Evolutionary conservation across 139 green algal species (phyloP).

Genomic region (Coccomyxa sp.): DNA sequence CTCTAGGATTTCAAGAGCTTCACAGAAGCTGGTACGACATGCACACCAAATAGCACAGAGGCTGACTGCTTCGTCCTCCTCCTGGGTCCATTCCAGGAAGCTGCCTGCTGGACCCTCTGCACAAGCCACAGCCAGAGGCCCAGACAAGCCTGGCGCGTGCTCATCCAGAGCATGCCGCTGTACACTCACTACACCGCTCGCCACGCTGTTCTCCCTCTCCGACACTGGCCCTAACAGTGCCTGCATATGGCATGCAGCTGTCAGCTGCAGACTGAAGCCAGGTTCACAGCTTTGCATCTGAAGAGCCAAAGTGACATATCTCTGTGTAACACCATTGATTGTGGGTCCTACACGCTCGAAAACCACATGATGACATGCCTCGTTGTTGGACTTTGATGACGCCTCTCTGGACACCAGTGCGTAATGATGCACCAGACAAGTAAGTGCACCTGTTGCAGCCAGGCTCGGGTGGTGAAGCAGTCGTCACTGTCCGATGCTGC

Average conservation of each 20-base stretch:
- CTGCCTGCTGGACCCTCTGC: neutral
- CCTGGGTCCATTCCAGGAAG: neutral
- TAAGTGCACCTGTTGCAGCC: constrained; percentile 27
- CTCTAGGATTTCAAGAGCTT: neutral
- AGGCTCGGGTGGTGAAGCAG: constrained; percentile 24
- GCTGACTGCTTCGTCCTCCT: neutral
- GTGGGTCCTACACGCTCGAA: neutral
- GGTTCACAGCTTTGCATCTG: neutral
- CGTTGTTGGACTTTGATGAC: neutral
- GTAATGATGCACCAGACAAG: neutral
- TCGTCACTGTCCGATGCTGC: neutral
- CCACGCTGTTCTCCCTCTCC: neutral
- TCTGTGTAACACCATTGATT: neutral
- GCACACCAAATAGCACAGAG: neutral
- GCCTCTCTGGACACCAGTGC: neutral
- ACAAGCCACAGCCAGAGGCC: constrained; percentile 9
- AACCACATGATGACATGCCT: neutral
- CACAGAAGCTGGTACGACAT: neutral
- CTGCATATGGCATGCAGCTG: neutral
- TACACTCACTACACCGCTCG: constrained; percentile 9
- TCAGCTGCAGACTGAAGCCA: neutral
- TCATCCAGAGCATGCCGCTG: constrained; percentile 35
- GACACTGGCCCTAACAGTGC: neutral
- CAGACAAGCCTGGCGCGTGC: constrained; percentile 26
- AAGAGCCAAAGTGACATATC: neutral